Evolutionary conservation across 805 yeast species (phyloP).

Genomic region (Cyberlindnera americana): DNA sequence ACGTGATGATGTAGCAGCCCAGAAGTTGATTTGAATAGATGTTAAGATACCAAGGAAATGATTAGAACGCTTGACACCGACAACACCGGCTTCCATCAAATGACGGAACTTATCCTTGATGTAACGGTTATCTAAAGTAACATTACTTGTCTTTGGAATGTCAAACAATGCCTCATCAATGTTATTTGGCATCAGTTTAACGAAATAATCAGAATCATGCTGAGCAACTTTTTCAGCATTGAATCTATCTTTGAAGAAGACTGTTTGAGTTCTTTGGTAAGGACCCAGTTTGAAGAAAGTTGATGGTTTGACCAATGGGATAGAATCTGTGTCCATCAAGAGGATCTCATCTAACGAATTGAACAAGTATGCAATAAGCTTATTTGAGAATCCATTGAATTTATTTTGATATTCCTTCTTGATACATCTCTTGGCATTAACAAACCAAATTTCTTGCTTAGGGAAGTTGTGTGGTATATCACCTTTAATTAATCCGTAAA

Average conservation of each 20-base stretch:
- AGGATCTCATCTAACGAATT: slow-evolving; percentile 54
- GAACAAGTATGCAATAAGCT: slow-evolving; percentile 55
- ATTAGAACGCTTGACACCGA: slow-evolving; percentile 24
- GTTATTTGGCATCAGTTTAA: slow-evolving; percentile 39
- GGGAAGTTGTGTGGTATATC: slow-evolving; percentile 27
- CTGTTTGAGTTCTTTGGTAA: slow-evolving; percentile 22
- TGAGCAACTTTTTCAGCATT: slow-evolving; percentile 20
- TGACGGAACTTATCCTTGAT: slow-evolving; percentile 29
- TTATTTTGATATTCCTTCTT: slow-evolving; percentile 24
- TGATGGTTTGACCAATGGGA: slow-evolving; percentile 37
- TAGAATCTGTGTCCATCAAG: slow-evolving; percentile 51
- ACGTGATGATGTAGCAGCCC: slow-evolving; percentile 40
- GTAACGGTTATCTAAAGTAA: slow-evolving; percentile 35
- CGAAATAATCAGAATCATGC: slow-evolving; percentile 35
- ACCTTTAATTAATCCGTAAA: slow-evolving; percentile 22
- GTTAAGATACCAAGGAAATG: slow-evolving; percentile 25
- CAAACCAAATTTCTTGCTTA: slow-evolving; percentile 39
- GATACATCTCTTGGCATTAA: slow-evolving; percentile 30
- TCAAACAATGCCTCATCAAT: slow-evolving; percentile 33
- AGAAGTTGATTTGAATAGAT: slow-evolving; percentile 33
- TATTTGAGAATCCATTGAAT: slow-evolving; percentile 39
- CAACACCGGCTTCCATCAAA: slow-evolving; percentile 39
- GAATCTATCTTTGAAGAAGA: slow-evolving; percentile 46
- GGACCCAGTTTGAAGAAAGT: slow-evolving; percentile 37
- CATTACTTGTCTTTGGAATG: slow-evolving; percentile 31